A percentile compares a stretch with the other conserved stretches of the same genome.
phyloP scores from a whole-genome alignment of 768 basidiomycete species.

The Clathrus columnatus region DNA sequence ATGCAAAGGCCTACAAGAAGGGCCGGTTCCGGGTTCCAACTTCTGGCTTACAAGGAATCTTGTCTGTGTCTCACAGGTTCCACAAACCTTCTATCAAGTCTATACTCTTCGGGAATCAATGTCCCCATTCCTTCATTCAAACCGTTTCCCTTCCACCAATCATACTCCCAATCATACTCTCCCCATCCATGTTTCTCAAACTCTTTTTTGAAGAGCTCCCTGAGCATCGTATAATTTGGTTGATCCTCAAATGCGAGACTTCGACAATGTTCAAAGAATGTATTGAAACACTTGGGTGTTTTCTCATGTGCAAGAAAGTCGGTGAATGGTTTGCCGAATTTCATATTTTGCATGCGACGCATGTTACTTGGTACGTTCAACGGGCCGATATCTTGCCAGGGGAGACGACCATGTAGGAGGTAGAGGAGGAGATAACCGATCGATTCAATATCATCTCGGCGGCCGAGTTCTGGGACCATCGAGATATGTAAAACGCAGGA shows the following conservation, averaged over 20 bases:
- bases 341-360: slow-evolving; percentile 14
- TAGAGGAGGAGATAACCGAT: slow-evolving; percentile 29
- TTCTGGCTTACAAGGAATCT: neutral
- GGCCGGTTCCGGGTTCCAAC: no score
- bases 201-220: slow-evolving; percentile 10
- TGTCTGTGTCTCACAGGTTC: neutral
- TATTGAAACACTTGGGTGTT: slow-evolving; percentile 12
- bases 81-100: neutral
- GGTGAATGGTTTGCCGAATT: neutral
- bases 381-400: slow-evolving; percentile 22
- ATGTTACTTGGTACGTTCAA: slow-evolving; percentile 4
- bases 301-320: neutral
- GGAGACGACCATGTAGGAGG: slow-evolving; percentile 23
- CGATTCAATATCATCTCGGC: slow-evolving; percentile 28
- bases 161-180: slow-evolving; percentile 5
- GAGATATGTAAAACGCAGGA: neutral
- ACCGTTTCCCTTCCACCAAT: neutral
- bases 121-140: neutral
- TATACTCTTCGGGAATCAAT: neutral
- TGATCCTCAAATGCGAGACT: slow-evolving; percentile 16
- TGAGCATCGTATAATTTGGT: slow-evolving; percentile 17
- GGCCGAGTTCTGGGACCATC: slow-evolving; percentile 13
- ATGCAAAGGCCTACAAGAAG: no score
- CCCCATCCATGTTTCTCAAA: neutral
- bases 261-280: slow-evolving; percentile 15